Conservation (phyloP, 352 stramenopile genomes). For the Phytopythium chamaehyphon region DNA sequence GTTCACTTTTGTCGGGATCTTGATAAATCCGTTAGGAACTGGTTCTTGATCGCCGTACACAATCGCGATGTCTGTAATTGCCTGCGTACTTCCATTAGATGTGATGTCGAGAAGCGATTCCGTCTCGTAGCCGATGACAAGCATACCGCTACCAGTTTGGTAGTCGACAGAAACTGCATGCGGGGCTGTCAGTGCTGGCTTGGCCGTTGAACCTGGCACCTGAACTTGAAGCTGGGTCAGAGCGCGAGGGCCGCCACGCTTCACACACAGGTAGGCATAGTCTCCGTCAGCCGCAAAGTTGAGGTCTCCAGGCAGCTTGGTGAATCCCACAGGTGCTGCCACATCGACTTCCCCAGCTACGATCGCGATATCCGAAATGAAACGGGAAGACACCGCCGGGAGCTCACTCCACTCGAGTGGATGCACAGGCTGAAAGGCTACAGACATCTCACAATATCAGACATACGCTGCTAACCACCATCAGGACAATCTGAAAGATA, state of each 20-base stretch:
- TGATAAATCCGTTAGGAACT: conserved; percentile 18
- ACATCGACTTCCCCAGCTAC: conserved; percentile 56
- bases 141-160: conserved; percentile 24
- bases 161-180: conserved; percentile 16
- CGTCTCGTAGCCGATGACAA: conserved; percentile 30
- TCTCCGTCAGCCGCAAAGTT: conserved; percentile 60
- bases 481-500: conserved; percentile 11
- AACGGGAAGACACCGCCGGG: conserved; percentile 23
- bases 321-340: conserved; percentile 41
- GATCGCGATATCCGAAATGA: conserved; percentile 63
- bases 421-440: conserved; percentile 35
- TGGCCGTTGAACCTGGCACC: conserved; percentile 1
- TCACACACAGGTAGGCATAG: conserved; percentile 71
- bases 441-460: neutral
- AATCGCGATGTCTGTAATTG: conserved; percentile 60
- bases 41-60: conserved; percentile 30
- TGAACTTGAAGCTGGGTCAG: conserved; percentile 35
- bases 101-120: conserved; percentile 2
- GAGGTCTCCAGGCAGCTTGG: conserved; percentile 47
- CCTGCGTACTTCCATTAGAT: conserved; percentile 20
- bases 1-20: conserved; percentile 55
- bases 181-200: neutral
- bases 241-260: conserved; percentile 32
- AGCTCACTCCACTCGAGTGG: conserved; percentile 43
- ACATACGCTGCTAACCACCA: no score